Percentiles rank a stretch among this genome's conserved stretches.
phyloP scores from a whole-genome alignment of 805 yeast species.

The Saccharomycopsis lassenensis region DNA sequence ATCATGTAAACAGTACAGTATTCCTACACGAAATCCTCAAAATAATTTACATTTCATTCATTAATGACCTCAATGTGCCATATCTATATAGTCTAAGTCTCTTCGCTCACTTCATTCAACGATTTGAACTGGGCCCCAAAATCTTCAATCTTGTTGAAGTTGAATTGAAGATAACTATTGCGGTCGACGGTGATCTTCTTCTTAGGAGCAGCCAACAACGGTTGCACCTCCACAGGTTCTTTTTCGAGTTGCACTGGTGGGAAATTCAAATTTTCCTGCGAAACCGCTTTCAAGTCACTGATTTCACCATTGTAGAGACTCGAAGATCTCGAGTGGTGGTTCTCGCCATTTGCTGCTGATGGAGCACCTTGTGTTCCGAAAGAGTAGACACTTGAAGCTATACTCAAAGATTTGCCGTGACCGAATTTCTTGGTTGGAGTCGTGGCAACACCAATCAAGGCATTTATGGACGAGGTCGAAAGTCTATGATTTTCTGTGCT shows the following conservation, averaged over 20 bases:
- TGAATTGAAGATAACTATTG: slow-evolving; percentile 15
- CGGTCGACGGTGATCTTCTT: slow-evolving; percentile 11
- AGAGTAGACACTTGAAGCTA: slow-evolving; percentile 15
- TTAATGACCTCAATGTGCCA: neutral
- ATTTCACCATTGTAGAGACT: slow-evolving; percentile 8
- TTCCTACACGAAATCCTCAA: neutral
- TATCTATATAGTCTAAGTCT: neutral
- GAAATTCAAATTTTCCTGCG: too few species aligned
- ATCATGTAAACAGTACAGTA: too few species aligned
- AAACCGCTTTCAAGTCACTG: neutral
- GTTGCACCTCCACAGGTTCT: neutral
- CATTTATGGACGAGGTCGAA: too few species aligned
- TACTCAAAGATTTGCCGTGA: slow-evolving; percentile 10
- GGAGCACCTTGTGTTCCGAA: slow-evolving; percentile 4
- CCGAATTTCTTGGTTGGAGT: slow-evolving; percentile 10
- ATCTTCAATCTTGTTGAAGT: slow-evolving; percentile 15
- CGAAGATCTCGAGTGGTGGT: slow-evolving; percentile 15
- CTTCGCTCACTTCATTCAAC: neutral
- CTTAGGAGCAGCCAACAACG: slow-evolving; percentile 3
- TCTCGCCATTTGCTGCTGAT: slow-evolving; percentile 1
- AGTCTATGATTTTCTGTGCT: too few species aligned
- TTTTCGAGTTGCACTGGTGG: neutral
- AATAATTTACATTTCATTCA: neutral
- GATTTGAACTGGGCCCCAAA: slow-evolving; percentile 3
- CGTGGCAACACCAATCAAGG: slow-evolving; percentile 3